Evolutionary conservation across 2,329 filamentous ascomycete species (phyloP), one percentile per base, ranked within the genome.

Genomic region (Exophiala alcalophila): DNA sequence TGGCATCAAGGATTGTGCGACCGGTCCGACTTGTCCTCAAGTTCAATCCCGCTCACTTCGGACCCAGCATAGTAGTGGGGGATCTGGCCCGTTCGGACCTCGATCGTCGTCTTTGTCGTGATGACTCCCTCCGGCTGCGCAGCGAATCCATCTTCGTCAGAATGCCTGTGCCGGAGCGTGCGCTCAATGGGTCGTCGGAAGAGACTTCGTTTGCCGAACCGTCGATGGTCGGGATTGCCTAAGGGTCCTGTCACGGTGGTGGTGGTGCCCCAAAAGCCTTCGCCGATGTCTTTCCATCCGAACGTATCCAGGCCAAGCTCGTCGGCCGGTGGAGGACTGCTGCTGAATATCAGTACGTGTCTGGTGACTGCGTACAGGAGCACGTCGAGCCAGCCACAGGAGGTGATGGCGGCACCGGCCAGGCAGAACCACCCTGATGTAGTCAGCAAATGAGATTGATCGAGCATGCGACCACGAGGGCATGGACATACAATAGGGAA

Each of bases 381-480:
- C 9, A 76, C 74, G 55, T 81, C 77, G 14, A 80, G 70, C 62
- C 77, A 72, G 12, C 77, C 77, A 44, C 76, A 80, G 21, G 70
- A 75, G 2, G 75, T 75, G 44, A 80, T 76, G 53, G 80, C 65
- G 4, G 74, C 69, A 21, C 75, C 77, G 0, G 74, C 69, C 14
- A 73, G 63, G 54, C 71, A 74, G 38, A 76, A 69, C 47, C 71
- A 71, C 11, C 43, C 37, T 40, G 11, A 11, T n/a, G 10, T 9
- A 3, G 21, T 33, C 21, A 40, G 29, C 33, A 6, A 21, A 15
- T 19, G n/a, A 16, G 20, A 3, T 8, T 11, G 11, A 10, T 12
- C 14, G 11, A 4, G 12, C 66, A 68, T 68, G 30, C 67, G 65
- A 24, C 65, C 66, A 14, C n/a, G n/a, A n/a, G n/a, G 21, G 26